A percentile compares a stretch with the other conserved stretches of the same genome.
These are phyloP conservation scores for Naganishia albida DNA, from an alignment of 1,284 basidiomycete genomes.

Conservation along the genomic window DNA sequence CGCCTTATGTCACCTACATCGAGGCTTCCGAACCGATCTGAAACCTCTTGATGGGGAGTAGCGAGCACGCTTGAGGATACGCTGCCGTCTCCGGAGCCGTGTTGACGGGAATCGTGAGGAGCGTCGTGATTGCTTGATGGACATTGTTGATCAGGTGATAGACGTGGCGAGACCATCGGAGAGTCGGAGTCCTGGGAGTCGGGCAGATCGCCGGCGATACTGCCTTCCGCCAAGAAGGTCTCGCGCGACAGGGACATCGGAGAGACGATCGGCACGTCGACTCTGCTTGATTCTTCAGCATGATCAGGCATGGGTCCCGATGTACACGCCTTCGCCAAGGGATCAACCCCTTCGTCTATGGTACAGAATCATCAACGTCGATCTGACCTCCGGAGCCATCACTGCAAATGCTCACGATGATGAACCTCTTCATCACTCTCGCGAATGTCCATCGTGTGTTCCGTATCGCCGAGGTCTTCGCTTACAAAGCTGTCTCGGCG, in stretches of 20 bases:
- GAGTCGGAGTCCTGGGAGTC: neutral
- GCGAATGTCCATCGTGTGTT: neutral
- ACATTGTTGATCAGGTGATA: neutral
- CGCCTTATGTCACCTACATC: neutral
- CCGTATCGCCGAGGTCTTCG: neutral
- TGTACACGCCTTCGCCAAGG: neutral
- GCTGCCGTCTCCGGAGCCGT: constrained; percentile 3
- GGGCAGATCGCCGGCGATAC: too few species aligned
- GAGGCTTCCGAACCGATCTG: neutral
- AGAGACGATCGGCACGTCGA: neutral
- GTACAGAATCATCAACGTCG: too few species aligned
- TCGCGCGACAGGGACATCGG: neutral
- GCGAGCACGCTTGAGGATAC: constrained; percentile 8
- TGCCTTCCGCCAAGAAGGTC: too few species aligned
- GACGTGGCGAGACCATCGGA: neutral
- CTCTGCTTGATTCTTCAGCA: too few species aligned
- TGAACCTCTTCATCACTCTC: neutral
- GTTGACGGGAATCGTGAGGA: neutral
- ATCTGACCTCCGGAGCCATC: neutral
- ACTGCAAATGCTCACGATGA: neutral
- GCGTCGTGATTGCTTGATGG: neutral
- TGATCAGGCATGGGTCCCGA: neutral
- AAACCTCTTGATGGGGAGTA: constrained; percentile 5
- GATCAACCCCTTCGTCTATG: neutral
- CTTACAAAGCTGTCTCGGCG: neutral